phyloP scores from a whole-genome alignment of 495 filamentous ascomycete species.

The Hypoxylon lenormandii region DNA sequence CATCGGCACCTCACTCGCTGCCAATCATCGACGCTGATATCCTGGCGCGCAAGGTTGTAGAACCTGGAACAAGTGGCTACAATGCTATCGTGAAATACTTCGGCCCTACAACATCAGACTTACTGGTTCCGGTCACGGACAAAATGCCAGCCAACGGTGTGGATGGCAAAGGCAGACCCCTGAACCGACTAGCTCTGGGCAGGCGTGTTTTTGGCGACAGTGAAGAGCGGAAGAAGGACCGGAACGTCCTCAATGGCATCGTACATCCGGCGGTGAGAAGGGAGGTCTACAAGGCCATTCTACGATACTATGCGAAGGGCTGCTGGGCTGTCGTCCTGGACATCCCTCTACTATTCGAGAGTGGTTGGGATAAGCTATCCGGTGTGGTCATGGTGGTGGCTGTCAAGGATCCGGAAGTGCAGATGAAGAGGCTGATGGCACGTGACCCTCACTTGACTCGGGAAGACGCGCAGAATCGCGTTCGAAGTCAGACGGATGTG shows the following conservation, averaged over 20 bases:
- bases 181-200: conserved; percentile 88
- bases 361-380: conserved; percentile 80
- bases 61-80: conserved; percentile 87
- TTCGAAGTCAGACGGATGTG: conserved; percentile 85
- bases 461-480: conserved; percentile 84
- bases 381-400: conserved; percentile 86
- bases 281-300: conserved; percentile 77
- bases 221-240: conserved; percentile 71
- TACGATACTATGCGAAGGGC: conserved; percentile 74
- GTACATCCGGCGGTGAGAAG: conserved; percentile 86
- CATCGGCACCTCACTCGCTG: conserved; percentile 80
- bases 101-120: conserved; percentile 79
- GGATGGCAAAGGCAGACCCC: conserved; percentile 69
- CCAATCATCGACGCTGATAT: conserved; percentile 96
- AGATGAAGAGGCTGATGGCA: conserved; percentile 79
- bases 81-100: conserved; percentile 82
- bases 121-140: conserved; percentile 70
- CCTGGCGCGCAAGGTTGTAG: conserved; percentile 88
- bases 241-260: conserved; percentile 83
- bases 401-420: conserved; percentile 76
- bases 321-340: conserved; percentile 91
- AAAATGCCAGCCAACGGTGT: conserved; percentile 59
- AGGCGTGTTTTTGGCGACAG: conserved; percentile 83
- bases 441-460: conserved; percentile 77
- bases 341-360: conserved; percentile 90